phyloP scores from a whole-genome alignment of 129 eudicot species.

The Oenanthe sinensis region DNA sequence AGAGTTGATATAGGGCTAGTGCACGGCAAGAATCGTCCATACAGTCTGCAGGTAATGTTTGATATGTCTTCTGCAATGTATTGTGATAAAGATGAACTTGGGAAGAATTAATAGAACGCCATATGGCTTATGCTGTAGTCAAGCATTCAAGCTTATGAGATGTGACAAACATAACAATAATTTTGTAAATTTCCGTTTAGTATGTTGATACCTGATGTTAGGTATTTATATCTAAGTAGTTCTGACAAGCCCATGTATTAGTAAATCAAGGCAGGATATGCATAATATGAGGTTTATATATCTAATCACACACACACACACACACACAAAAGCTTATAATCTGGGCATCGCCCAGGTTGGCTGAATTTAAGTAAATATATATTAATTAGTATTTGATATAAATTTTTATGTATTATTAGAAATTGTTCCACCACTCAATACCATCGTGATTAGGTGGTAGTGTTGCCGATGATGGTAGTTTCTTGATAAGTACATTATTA shows the following conservation, averaged over 20 bases:
- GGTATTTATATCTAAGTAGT: not conserved
- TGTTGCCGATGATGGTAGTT: too few relatives aligned
- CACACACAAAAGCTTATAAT: too few relatives aligned
- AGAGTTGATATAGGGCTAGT: not conserved
- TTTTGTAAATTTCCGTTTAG: not conserved
- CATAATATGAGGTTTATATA: not conserved
- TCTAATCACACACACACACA: too few relatives aligned
- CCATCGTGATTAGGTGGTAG: too few relatives aligned
- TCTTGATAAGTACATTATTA: too few relatives aligned
- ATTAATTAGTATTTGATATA: too few relatives aligned
- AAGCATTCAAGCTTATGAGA: not conserved
- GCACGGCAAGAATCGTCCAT: not conserved
- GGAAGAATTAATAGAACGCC: not conserved
- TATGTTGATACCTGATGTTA: not conserved
- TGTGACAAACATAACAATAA: not conserved
- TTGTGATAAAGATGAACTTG: not conserved
- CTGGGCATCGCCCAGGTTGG: too few relatives aligned
- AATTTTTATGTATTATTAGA: too few relatives aligned
- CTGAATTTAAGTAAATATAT: too few relatives aligned
- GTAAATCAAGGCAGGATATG: not conserved
- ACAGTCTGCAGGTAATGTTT: not conserved
- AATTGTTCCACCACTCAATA: too few relatives aligned
- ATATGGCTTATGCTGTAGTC: not conserved
- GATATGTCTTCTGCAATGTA: not conserved
- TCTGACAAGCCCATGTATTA: not conserved